These are phyloP conservation scores for Diaporthe sp. DNA, from an alignment of 2,329 filamentous ascomycete genomes.

Conservation along the genomic window DNA sequence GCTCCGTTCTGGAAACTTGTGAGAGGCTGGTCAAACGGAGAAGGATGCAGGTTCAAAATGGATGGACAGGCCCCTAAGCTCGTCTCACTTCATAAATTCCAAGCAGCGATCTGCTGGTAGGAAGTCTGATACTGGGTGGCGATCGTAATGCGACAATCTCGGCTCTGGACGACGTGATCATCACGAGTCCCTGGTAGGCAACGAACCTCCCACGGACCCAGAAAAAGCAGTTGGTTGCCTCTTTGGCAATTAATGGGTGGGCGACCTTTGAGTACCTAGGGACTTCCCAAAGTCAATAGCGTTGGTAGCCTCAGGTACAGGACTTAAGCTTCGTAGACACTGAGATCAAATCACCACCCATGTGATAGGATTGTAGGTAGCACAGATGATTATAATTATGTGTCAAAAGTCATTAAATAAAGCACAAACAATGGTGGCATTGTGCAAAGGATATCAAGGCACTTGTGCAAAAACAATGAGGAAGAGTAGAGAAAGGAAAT, in stretches of 20 bases:
- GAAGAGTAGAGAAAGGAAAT: background rate
- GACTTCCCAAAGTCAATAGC: background rate
- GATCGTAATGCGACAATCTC: conserved; percentile 18
- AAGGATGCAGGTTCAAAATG: background rate
- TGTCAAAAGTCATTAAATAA: too few species aligned
- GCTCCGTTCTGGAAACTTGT: background rate
- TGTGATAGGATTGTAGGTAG: background rate
- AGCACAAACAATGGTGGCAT: too few species aligned
- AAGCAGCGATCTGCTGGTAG: background rate
- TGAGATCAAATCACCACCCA: background rate
- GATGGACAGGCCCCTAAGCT: background rate
- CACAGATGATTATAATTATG: too few species aligned
- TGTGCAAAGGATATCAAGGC: too few species aligned
- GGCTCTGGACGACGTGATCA: background rate
- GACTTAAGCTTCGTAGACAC: background rate
- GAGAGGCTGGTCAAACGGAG: background rate
- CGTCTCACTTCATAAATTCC: background rate
- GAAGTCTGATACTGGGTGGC: background rate
- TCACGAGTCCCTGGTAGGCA: background rate
- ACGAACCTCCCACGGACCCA: background rate
- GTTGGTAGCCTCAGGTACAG: background rate
- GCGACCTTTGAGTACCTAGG: background rate
- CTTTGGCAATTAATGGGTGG: background rate
- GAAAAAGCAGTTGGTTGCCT: background rate
- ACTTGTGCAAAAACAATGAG: too few species aligned